Evolutionary conservation across 352 stramenopile species (phyloP).

Genomic region (Pythium sp.): DNA sequence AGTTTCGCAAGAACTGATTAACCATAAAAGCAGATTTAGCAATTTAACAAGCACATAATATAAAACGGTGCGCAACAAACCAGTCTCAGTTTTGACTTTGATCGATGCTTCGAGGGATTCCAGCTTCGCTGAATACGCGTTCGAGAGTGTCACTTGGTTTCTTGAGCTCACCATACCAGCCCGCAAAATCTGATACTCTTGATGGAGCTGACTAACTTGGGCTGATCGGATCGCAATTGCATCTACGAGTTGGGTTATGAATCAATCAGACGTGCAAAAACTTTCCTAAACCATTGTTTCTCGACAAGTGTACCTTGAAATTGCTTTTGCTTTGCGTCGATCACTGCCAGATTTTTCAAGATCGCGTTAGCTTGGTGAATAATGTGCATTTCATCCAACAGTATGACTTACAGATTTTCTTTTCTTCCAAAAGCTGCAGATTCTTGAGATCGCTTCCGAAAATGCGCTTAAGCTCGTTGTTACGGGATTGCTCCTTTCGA

Average conservation of each 20-base stretch:
- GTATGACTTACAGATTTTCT: constrained; percentile 29
- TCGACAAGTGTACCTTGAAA: constrained; percentile 25
- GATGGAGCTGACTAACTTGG: constrained; percentile 29
- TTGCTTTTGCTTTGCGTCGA: constrained; percentile 39
- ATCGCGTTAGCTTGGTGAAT: constrained; percentile 2
- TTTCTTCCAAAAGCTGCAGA: constrained; percentile 41
- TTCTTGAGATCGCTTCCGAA: constrained; percentile 27
- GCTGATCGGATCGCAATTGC: constrained; percentile 29
- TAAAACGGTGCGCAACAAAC: constrained; percentile 8
- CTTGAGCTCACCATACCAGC: constrained; percentile 31
- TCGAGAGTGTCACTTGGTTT: constrained; percentile 26
- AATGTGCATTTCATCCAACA: background rate
- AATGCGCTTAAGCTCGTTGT: constrained; percentile 29
- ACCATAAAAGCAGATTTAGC: background rate
- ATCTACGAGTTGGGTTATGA: constrained; percentile 20
- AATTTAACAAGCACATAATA: background rate
- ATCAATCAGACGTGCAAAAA: background rate
- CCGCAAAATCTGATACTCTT: constrained; percentile 30
- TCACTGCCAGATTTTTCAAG: constrained; percentile 24
- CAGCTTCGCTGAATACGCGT: constrained; percentile 22
- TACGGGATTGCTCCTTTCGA: constrained; percentile 35
- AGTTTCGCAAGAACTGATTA: constrained; percentile 11
- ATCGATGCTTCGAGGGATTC: constrained; percentile 15
- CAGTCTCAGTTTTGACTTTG: constrained; percentile 18
- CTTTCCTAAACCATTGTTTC: too few relatives aligned